Conservation (phyloP, 164 flowering plant genomes). For the Stephania japonica region DNA sequence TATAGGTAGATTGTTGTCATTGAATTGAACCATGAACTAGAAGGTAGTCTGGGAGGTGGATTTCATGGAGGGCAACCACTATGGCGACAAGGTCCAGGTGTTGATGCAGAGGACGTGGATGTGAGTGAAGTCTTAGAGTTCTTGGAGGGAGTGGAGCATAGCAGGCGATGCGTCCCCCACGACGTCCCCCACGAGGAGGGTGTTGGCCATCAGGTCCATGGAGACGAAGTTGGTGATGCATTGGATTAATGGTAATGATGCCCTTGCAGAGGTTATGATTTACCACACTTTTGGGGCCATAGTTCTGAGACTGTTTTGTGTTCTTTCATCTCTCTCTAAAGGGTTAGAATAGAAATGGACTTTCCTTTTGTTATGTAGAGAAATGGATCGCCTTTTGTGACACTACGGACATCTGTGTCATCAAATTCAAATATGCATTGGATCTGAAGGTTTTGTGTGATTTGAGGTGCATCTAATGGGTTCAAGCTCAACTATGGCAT, state of each 20-base stretch:
- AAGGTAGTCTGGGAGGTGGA: constrained; percentile 44
- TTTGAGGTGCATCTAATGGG: no score
- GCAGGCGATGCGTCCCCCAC: constrained; percentile 91
- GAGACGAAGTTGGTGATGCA: constrained; percentile 96
- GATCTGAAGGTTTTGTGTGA: no score
- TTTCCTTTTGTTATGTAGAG: no score
- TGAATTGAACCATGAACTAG: no score
- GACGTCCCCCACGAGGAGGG: constrained; percentile 69
- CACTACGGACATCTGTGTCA: no score
- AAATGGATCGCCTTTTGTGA: no score
- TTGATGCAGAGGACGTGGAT: constrained; percentile 52
- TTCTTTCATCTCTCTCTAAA: no score
- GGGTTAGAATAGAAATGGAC: no score
- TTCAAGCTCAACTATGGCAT: no score
- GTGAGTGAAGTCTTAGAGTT: constrained; percentile 74
- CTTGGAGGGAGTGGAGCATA: constrained; percentile 67
- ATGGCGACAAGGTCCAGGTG: constrained; percentile 65
- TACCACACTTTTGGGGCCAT: constrained; percentile 51
- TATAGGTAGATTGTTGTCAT: no score
- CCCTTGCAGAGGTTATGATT: constrained; percentile 33
- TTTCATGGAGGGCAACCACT: constrained; percentile 78
- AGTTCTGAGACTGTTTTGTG: neutral
- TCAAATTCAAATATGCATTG: no score
- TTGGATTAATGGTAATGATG: constrained; percentile 58
- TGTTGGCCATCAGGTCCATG: constrained; percentile 89